Evolutionary conservation across 805 yeast species (phyloP), one percentile per base, ranked within the genome.

Genomic region (Lipomyces sp.): DNA sequence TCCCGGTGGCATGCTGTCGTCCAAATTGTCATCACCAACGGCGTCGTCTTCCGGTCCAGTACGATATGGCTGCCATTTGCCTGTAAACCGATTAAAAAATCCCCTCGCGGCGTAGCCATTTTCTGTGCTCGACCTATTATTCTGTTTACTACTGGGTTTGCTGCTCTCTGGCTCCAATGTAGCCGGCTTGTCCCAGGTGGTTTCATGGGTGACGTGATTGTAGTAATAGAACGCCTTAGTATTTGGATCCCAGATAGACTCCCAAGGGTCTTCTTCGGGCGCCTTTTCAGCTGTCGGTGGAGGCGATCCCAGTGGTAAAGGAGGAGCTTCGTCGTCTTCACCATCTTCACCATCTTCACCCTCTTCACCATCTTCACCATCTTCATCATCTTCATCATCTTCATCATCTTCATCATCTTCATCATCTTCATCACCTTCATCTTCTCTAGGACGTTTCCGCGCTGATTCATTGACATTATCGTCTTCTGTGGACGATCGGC

Each of bases 121-220:
- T 10, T 45, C 59, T n/a, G 45, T 37, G 4, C 58, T n/a, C 6
- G 57, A 42, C 18, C 45, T 29, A 18, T 35, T 24, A 24, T 24
- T 34, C 18, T 24, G 15, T 13, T 8, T 11, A 33, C 18, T 29
- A 5, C 18, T 37, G 6, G 15, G 32, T 5, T 60, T 18, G 11
- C 39, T 56, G 15, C 54, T 45, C 15, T n/a, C 53, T 10, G n/a
- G 18, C 24, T 8, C 5, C 13, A 39, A 34, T 15, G 58, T 64
- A 8, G 73, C 60, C 13, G 76, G 76, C 34, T 68, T 73, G n/a
- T 61, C 61, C 76, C 76, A 74, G 10, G 75, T 74, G 18, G 75
- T 70, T 54, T 59, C 71, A 29, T 60, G 55, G 7, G 74, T 74
- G 57, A 57, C 37, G 35, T 64, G 60, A 63, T 74, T 74, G 72